Evolutionary conservation across 129 eudicot species (phyloP).

Genomic region (Centrapalus pauciflorus): DNA sequence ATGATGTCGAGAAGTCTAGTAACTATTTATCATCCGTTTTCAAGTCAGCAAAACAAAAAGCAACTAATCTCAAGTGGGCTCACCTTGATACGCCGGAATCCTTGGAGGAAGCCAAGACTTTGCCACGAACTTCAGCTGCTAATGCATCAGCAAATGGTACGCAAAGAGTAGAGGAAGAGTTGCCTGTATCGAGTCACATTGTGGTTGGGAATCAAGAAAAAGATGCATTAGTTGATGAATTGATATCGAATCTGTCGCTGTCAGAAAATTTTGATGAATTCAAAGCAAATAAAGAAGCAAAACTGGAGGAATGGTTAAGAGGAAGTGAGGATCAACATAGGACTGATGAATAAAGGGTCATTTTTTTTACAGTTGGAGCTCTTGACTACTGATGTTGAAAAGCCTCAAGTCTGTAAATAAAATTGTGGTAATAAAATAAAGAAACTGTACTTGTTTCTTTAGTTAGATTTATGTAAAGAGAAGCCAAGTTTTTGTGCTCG

Average conservation of each 20-base stretch:
- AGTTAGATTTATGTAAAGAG: background rate
- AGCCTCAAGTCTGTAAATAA: constrained; percentile 10
- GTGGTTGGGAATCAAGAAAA: constrained; percentile 26
- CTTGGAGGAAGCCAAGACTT: background rate
- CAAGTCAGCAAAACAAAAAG: constrained; percentile 48
- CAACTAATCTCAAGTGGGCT: constrained; percentile 47
- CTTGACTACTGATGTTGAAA: background rate
- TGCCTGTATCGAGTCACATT: constrained; percentile 33
- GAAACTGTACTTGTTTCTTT: background rate
- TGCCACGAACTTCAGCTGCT: constrained; percentile 7
- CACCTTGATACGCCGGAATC: constrained; percentile 29
- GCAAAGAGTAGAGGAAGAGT: constrained; percentile 26
- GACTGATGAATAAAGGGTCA: constrained; percentile 19
- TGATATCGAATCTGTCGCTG: constrained; percentile 24
- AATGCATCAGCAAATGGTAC: constrained; percentile 14
- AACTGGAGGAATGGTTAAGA: constrained; percentile 72
- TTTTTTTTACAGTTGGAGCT: constrained; percentile 5
- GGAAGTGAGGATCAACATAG: constrained; percentile 17
- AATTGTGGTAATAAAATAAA: constrained; percentile 14
- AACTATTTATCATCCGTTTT: constrained; percentile 55
- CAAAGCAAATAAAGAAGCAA: constrained; percentile 72
- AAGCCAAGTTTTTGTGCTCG: background rate
- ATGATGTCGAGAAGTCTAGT: constrained; percentile 27
- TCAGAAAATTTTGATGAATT: constrained; percentile 56
- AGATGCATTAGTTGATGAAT: constrained; percentile 23